Percentiles rank a stretch among this genome's conserved stretches.
These are phyloP conservation scores for Yarrowia yakushimensis DNA, from an alignment of 805 yeast species.

Conservation along the genomic window DNA sequence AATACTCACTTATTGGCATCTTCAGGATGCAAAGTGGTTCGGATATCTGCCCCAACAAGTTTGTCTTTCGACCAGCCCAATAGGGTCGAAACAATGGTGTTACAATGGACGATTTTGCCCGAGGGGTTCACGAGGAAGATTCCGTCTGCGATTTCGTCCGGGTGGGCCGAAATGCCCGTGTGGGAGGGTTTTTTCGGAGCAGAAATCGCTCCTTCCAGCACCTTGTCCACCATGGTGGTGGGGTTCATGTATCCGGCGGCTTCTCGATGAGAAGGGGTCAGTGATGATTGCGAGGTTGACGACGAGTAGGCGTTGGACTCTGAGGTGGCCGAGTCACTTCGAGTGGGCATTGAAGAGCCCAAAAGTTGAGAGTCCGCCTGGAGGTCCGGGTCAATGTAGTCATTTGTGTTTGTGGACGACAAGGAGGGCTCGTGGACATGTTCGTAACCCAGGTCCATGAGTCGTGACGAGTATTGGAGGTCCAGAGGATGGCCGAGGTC, in stretches of 20 bases:
- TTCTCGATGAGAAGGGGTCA: neutral
- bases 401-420: neutral
- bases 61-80: conserved; percentile 11
- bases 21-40: conserved; percentile 8
- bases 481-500: conserved; percentile 6
- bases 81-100: neutral
- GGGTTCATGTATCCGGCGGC: conserved; percentile 1
- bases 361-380: neutral
- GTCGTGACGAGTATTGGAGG: conserved; percentile 7
- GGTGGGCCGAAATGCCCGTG: neutral
- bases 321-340: neutral
- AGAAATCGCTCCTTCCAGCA: neutral
- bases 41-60: conserved; percentile 5
- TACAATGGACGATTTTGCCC: conserved; percentile 10
- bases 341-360: conserved; percentile 3
- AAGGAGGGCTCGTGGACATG: too few relatives aligned
- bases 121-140: conserved; percentile 11
- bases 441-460: too few relatives aligned
- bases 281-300: neutral
- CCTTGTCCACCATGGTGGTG: conserved; percentile 12
- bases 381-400: neutral
- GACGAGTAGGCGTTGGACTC: neutral
- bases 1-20: conserved; percentile 19
- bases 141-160: neutral
- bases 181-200: too few relatives aligned